Base-by-base conservation (phyloP, 768 basidiomycete genomes). In the Pleurotus platypus region DNA sequence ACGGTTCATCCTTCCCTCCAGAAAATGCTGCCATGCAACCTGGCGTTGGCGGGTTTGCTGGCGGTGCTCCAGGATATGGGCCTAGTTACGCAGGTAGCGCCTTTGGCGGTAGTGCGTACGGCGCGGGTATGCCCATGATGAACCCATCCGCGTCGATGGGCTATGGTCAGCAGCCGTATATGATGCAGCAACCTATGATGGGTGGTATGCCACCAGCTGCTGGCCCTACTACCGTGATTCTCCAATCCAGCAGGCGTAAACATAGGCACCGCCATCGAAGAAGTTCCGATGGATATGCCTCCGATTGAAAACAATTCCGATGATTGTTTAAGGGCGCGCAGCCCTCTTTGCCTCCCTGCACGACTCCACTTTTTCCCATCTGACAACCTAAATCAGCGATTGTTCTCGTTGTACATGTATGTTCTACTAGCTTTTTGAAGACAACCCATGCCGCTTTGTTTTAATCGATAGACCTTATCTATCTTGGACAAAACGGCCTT, bases 191-290 rank as follows among this genome's bases (percentile, higher is more conserved):
- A 9, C 55, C 55, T 4, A 50, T 54, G 48, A 57, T 39, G 42
- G 59, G 51, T 13, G 59, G 51, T 13, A 18, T 26, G 15, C 37
- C 51, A 27, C 35, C 46, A 12, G 12, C 55, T 42, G 30, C 51
- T 35, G 20, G 38, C n/a, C 30, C 30, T 11, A 54, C 51, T 11
- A 54, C 49, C 11, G 56, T 56, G 16, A 51, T 54, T 26, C 51
- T 48, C 40, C 39, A 38, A 18, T 37, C 27, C 27, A 54, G 38
- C 20, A 57, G 47, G 49, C 57, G 55, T 42, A 49, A 56, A 15
- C 59, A 56, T 49, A 38, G 30, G 37, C 56, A 57, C 40, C 56
- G 51, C 27, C 55, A 57, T 38, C 58, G 55, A 24, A 30, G 42
- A 16, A 22, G 24, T 39, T 49, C 45, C 30, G 55, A 56, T 35